phyloP scores from a whole-genome alignment of 2,329 filamentous ascomycete species.

The Chaetomiaceae sp. region DNA sequence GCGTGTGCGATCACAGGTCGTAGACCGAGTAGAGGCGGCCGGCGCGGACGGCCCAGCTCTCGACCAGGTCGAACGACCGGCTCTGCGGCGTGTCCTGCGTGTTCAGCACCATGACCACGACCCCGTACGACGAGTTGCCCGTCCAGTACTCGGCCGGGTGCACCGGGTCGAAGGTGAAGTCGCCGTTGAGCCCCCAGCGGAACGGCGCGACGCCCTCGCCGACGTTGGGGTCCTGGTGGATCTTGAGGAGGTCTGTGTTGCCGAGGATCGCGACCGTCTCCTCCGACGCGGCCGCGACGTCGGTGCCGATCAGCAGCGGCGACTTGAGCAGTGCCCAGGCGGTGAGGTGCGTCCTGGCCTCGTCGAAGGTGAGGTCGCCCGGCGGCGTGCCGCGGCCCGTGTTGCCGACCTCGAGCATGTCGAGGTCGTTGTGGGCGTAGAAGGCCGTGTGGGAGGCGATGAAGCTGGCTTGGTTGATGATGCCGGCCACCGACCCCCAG shows the following conservation, averaged over 20 bases:
- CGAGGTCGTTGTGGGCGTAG: constrained; percentile 10
- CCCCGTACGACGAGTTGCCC: constrained; percentile 6
- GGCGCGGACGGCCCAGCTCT: constrained; percentile 15
- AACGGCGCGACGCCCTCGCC: constrained; percentile 9
- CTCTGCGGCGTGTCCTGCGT: neutral
- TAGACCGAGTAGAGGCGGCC: constrained; percentile 12
- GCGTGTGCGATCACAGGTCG: constrained; percentile 14
- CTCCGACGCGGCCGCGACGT: constrained; percentile 2
- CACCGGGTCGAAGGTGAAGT: neutral
- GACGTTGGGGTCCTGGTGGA: constrained; percentile 11
- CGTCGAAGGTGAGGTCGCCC: constrained; percentile 13
- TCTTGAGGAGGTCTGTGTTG: constrained; percentile 11
- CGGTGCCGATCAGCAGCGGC: constrained; percentile 7
- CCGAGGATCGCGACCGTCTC: constrained; percentile 8
- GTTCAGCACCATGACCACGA: constrained; percentile 6
- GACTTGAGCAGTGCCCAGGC: constrained; percentile 14
- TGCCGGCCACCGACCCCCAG: constrained; percentile 10
- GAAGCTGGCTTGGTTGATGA: constrained; percentile 15
- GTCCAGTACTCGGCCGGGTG: constrained; percentile 8
- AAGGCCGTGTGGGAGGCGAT: constrained; percentile 3
- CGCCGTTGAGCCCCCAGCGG: constrained; percentile 1
- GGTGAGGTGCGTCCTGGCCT: constrained; percentile 13
- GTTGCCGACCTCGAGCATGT: constrained; percentile 18
- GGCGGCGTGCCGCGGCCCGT: constrained; percentile 5
- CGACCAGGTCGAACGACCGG: constrained; percentile 12